phyloP scores from a whole-genome alignment of 139 green algal genomes.

The Chlorella sp. region DNA sequence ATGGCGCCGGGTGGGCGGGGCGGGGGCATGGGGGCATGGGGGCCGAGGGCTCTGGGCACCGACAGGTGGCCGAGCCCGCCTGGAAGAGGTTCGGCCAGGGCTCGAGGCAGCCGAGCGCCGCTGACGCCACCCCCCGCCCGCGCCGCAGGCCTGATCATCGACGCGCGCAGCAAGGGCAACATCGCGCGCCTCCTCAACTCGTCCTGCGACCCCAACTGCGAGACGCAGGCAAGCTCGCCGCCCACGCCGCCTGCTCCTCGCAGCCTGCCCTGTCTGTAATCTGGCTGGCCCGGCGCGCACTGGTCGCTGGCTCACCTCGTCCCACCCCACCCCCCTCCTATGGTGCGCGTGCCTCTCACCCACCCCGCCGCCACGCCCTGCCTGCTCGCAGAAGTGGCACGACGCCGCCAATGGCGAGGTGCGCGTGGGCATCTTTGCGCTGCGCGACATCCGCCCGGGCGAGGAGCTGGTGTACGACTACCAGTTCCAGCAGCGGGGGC shows the following conservation, averaged over 20 bases:
- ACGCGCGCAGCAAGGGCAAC: constrained; percentile 79
- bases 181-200: constrained; percentile 83
- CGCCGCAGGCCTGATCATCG: constrained; percentile 69
- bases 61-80: too few relatives aligned
- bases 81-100: too few relatives aligned
- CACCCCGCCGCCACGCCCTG: too few relatives aligned
- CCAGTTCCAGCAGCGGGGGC: constrained; percentile 61
- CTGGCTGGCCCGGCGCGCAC: too few relatives aligned
- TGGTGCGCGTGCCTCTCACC: too few relatives aligned
- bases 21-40: neutral
- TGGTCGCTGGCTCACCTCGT: too few relatives aligned
- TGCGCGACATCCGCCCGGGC: constrained; percentile 55
- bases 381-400: constrained; percentile 92
- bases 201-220: constrained; percentile 88
- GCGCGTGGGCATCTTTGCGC: constrained; percentile 58
- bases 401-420: constrained; percentile 59
- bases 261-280: too few relatives aligned
- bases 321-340: too few relatives aligned
- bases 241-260: too few relatives aligned
- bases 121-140: neutral
- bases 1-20: constrained; percentile 42
- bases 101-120: too few relatives aligned
- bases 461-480: constrained; percentile 93
- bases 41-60: too few relatives aligned
- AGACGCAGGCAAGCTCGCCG: too few relatives aligned